Evolutionary conservation across 2,329 filamentous ascomycete genomes (phyloP).

Genomic region (Dissoconium aciculare): DNA sequence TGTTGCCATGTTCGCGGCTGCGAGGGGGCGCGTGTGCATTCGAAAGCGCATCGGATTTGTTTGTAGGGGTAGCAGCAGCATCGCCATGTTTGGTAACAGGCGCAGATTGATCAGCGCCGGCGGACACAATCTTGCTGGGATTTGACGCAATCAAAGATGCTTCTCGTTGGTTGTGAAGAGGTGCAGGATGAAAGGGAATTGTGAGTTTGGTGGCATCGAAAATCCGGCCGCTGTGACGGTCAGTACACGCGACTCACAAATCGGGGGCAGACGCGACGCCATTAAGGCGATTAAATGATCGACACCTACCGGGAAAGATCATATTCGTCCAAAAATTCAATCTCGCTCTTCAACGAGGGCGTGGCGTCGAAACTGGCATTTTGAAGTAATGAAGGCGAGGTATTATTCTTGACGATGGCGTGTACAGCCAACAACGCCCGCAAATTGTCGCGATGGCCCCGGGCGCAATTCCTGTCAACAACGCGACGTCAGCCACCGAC

Average conservation of each 20-base stretch:
- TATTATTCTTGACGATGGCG: conserved; percentile 7
- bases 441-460: conserved; percentile 1
- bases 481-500: background rate
- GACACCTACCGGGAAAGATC: conserved; percentile 7
- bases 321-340: conserved; percentile 7
- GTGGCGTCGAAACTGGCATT: conserved; percentile 4
- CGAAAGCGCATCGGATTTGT: no score
- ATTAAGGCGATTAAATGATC: background rate
- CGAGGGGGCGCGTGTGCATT: no score
- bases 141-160: no score
- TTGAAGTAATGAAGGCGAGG: conserved; percentile 4
- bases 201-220: background rate
- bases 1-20: no score
- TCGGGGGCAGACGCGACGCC: conserved; percentile 4
- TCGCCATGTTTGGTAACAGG: no score
- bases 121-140: no score
- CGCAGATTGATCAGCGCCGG: conserved; percentile 4
- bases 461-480: background rate
- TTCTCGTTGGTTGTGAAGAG: no score
- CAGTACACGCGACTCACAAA: conserved; percentile 1
- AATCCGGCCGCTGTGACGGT: background rate
- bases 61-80: no score
- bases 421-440: conserved; percentile 7
- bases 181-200: background rate
- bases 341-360: conserved; percentile 5